Evolutionary conservation across 1,284 basidiomycete species (phyloP), one percentile per base, ranked within the genome.

Genomic region (Pisolithus thermaeus): DNA sequence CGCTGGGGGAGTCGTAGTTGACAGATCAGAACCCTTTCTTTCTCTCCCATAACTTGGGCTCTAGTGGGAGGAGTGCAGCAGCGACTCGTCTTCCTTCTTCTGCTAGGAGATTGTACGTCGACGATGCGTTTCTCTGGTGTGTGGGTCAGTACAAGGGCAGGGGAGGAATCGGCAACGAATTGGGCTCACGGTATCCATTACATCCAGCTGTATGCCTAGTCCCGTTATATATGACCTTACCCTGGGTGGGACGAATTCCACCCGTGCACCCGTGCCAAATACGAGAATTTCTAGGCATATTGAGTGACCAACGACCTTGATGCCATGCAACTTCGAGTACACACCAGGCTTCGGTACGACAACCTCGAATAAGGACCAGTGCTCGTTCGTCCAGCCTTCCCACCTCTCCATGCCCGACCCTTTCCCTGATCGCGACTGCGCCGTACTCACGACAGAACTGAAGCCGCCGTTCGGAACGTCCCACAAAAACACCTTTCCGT

Each of bases 71-170:
- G 14, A 97, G 69, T 2, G 94, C 94, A 9, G 92, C 94, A 25
- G 92, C 90, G 12, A 98, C 91, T 18, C 86, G 85, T 50, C 95
- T 75, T 1, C 93, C 95, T 70, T 98, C 95, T 69, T 98, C 96
- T 0, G 87, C 72, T 38, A 98, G 78, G 32, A 98, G 71, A 68
- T 98, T 98, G 70, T 92, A 98, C 0, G 95, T 97, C 32, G 92
- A 88, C 62, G 92, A 93, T 11, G 95, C 95, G 64, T 96, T 96
- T 50, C 61, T 66, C 64, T 66, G 28, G 4, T 3, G 16, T 14
- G 18, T 36, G 28, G 16, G 12, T 27, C 43, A 49, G 1, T 12
- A 25, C 25, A 14, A 7, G 22, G n/a, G 38, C 11, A 38, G 22
- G 36, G 23, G 22, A 28, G 6, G 22, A 5, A 20, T 47, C 6